Percentiles rank a stretch among this genome's conserved stretches.
Evolutionary conservation across 2,329 filamentous ascomycete species (phyloP).

Genomic region (Trichoderma polysporum): DNA sequence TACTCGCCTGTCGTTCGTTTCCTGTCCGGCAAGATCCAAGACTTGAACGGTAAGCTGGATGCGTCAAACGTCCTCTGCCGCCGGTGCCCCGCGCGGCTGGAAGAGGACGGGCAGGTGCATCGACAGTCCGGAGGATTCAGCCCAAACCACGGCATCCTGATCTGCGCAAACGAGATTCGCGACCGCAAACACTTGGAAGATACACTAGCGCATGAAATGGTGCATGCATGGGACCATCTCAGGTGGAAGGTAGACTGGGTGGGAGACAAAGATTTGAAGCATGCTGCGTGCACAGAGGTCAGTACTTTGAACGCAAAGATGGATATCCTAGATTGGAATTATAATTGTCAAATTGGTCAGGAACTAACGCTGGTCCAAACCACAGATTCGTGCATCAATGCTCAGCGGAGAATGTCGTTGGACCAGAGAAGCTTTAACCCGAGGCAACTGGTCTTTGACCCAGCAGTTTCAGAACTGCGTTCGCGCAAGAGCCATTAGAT

Average conservation of each 20-base stretch:
- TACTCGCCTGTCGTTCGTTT: constrained; percentile 87
- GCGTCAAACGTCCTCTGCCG: constrained; percentile 76
- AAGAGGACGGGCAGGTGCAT: constrained; percentile 60
- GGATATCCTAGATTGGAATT: not conserved
- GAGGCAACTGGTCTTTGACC: constrained; percentile 84
- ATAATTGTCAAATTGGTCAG: not conserved
- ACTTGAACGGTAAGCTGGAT: constrained; percentile 75
- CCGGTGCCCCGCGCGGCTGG: constrained; percentile 65
- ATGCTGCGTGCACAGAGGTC: constrained; percentile 93
- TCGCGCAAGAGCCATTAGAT: constrained; percentile 73
- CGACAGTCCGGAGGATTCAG: constrained; percentile 78
- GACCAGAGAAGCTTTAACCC: constrained; percentile 78
- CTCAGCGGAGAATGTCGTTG: constrained; percentile 93
- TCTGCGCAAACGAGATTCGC: constrained; percentile 89
- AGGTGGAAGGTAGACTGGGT: constrained; percentile 85
- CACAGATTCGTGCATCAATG: constrained; percentile 84
- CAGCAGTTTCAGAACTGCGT: constrained; percentile 95
- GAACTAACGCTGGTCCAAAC: not conserved
- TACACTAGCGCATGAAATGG: constrained; percentile 94
- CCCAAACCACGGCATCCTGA: constrained; percentile 79
- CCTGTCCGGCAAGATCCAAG: constrained; percentile 75
- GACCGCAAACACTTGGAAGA: constrained; percentile 84
- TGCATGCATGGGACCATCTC: constrained; percentile 92
- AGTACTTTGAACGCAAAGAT: constrained; percentile 19
- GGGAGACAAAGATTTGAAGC: constrained; percentile 70